phyloP scores from a whole-genome alignment of 2,329 filamentous ascomycete genomes.

The Pseudopithomyces chartarum region DNA sequence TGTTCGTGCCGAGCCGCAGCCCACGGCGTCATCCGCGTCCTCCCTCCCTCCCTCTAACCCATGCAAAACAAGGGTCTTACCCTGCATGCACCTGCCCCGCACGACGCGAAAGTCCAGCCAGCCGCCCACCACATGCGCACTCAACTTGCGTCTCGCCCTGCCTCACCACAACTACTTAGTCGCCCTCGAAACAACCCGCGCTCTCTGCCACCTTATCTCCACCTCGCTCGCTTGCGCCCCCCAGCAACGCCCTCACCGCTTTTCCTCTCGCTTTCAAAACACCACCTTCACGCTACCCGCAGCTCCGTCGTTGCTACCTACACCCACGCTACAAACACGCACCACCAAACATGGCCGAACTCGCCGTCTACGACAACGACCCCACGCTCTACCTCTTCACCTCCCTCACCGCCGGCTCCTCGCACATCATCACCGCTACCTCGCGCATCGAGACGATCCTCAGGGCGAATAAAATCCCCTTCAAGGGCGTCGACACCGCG shows the following conservation, averaged over 20 bases:
- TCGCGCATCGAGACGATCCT: conserved; percentile 95
- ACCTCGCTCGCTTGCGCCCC: background rate
- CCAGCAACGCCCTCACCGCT: background rate
- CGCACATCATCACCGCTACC: conserved; percentile 94
- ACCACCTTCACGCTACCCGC: background rate
- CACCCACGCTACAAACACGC: background rate
- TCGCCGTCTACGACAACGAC: conserved; percentile 52
- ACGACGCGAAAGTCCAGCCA: conserved; percentile 6
- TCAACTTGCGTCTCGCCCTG: conserved; percentile 10
- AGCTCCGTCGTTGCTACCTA: background rate
- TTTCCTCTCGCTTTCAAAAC: conserved; percentile 2
- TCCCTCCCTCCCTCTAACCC: background rate
- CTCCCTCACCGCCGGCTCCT: conserved; percentile 91
- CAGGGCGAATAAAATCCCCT: conserved; percentile 90
- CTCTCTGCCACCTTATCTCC: background rate
- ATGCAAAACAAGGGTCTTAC: background rate
- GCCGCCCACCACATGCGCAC: background rate
- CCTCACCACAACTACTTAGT: background rate
- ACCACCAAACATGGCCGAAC: conserved; percentile 40
- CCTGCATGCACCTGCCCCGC: conserved; percentile 6
- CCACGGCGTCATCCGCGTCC: too few relatives aligned
- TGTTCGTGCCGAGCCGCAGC: too few relatives aligned
- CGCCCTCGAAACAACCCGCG: background rate
- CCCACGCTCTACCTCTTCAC: conserved; percentile 86
- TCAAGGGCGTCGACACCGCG: conserved; percentile 88